These are phyloP conservation scores for Colletotrichum horii DNA, from an alignment of 2,329 filamentous ascomycete genomes.

Conservation along the genomic window DNA sequence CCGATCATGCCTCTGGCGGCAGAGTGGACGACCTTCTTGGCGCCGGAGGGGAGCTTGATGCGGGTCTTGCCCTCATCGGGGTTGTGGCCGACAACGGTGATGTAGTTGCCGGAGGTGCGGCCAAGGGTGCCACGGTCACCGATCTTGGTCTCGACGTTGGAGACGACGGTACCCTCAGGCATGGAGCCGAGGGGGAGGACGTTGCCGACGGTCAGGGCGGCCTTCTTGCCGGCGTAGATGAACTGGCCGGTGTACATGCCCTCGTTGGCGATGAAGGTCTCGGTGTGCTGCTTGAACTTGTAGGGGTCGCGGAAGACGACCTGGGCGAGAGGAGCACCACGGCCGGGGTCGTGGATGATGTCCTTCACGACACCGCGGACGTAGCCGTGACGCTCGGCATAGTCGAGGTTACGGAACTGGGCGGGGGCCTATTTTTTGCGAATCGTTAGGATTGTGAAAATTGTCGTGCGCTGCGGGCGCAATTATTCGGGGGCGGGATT, in stretches of 20 bases:
- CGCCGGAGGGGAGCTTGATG: conserved; percentile 98
- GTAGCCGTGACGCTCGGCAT: conserved; percentile 96
- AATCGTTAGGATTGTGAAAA: conserved; percentile 10
- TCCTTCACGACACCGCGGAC: conserved; percentile 97
- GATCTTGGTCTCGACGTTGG: conserved; percentile 99
- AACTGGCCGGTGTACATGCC: conserved; percentile 99
- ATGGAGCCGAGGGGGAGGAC: conserved; percentile 92
- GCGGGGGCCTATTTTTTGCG: conserved; percentile 45
- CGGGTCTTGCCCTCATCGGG: conserved; percentile 99
- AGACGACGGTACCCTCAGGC: conserved; percentile 98
- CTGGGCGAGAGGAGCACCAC: conserved; percentile 96
- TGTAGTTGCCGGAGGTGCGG: conserved; percentile 98
- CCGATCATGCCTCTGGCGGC: conserved; percentile 96
- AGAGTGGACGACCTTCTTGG: conserved; percentile 98
- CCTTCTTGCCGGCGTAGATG: conserved; percentile 99
- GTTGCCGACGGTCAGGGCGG: conserved; percentile 95
- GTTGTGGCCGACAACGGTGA: conserved; percentile 98
- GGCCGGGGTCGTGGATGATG: conserved; percentile 98
- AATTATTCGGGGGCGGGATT: not conserved
- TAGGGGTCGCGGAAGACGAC: conserved; percentile 98
- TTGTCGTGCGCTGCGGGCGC: conserved; percentile 6
- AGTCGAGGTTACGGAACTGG: conserved; percentile 97
- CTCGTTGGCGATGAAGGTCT: conserved; percentile 99
- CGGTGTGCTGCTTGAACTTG: conserved; percentile 95
- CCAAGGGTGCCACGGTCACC: conserved; percentile 96